A percentile compares a stretch with the other conserved stretches of the same genome.
phyloP scores from a whole-genome alignment of 441 rosid genomes.

The Eugenia klotzschiana region DNA sequence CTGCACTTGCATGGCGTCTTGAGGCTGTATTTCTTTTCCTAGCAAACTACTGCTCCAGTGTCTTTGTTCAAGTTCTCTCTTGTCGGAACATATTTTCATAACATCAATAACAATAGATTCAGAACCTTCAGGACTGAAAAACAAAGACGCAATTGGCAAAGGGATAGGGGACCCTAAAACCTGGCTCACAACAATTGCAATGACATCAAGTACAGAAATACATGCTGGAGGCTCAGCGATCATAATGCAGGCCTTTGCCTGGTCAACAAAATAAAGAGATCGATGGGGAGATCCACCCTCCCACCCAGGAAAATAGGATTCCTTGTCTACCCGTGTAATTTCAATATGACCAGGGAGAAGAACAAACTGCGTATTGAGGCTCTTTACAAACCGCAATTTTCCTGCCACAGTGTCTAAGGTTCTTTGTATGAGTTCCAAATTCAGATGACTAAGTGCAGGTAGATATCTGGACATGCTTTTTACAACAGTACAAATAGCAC shows the following conservation, averaged over 20 bases:
- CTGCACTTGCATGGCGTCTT: constrained; percentile 81
- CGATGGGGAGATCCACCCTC: constrained; percentile 47
- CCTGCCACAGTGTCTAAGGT: constrained; percentile 47
- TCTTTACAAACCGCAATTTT: constrained; percentile 65
- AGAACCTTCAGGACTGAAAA: constrained; percentile 72
- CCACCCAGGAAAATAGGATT: constrained; percentile 58
- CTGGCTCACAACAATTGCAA: constrained; percentile 75
- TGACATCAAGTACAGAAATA: constrained; percentile 59
- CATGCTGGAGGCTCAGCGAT: constrained; percentile 81
- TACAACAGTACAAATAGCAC: constrained; percentile 57
- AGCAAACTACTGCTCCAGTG: constrained; percentile 24
- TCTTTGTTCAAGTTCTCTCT: constrained; percentile 31
- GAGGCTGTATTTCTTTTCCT: constrained; percentile 73
- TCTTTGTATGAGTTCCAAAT: constrained; percentile 31
- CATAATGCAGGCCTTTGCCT: constrained; percentile 37
- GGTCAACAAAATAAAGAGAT: constrained; percentile 56
- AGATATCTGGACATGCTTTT: constrained; percentile 19
- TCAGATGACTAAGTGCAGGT: constrained; percentile 20
- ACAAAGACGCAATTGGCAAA: constrained; percentile 65
- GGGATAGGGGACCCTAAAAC: constrained; percentile 61
- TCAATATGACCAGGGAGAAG: constrained; percentile 59
- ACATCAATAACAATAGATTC: constrained; percentile 45
- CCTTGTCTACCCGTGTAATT: constrained; percentile 45
- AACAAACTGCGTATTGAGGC: constrained; percentile 60
- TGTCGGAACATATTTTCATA: constrained; percentile 48